Base-by-base conservation (phyloP, 108 stramenopile species). In the Fistulifera pelliculosa region DNA sequence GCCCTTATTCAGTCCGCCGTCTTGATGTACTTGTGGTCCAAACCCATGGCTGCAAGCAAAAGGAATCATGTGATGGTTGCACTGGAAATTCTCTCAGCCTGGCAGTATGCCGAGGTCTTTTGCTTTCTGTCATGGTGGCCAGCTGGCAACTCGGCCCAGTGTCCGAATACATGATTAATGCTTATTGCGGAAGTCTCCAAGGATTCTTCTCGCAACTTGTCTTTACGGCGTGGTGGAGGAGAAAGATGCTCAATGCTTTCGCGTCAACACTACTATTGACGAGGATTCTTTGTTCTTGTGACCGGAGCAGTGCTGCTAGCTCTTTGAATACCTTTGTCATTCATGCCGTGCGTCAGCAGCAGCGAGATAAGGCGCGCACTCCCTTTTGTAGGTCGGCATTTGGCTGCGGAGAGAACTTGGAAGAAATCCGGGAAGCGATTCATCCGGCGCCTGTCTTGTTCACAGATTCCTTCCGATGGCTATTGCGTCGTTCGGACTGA, bases 41-140 rank as follows among this genome's bases (percentile, higher is more conserved):
- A 65, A n/a, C 50, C 21, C 50, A 51, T 51, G 50, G 25, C 50
- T 3, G 50, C n/a, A 16, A 6, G 50, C 2, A 7, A 27, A 23
- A 17, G 50, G 6, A 4, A 51, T 26, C 50, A 64, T 27, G 66
- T 71, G 47, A 11, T 53, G 1, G 64, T 77, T 8, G 8, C 64
- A 18, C 60, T 77, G 57, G 84, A 90, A 53, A 61, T 67, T 47
- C 48, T 90, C 11, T 51, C 52, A 28, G 84, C 87, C 11, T 90
- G 88, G 88, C 84, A 90, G 44, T 90, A 90, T 50, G 75, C 74
- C 42, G 88, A 90, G 65, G 88, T 90, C 6, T 86, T 62, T 62
- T 90, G 0, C 47, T 90, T 23, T 71, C 81, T 0, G 55, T 84
- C 27, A 59, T 86, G 28, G 79, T 90, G 31, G 69, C 80, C 15